phyloP scores from a whole-genome alignment of 2,329 filamentous ascomycete genomes.

The Arthroderma sp. region DNA sequence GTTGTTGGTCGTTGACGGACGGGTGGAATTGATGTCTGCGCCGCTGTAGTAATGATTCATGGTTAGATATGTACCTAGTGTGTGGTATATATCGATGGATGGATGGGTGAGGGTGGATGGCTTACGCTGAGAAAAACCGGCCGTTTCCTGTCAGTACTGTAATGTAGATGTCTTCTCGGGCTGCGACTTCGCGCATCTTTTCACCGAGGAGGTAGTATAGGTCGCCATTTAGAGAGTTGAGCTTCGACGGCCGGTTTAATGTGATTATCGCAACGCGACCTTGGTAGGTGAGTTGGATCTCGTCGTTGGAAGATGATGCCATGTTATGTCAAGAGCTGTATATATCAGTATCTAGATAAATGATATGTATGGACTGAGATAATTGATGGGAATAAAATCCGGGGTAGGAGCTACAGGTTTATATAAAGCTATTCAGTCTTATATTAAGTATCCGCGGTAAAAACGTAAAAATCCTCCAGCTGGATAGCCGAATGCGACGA shows the following conservation, averaged over 20 bases:
- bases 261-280: constrained; percentile 71
- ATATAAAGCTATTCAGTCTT: too few relatives aligned
- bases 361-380: neutral
- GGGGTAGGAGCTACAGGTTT: too few relatives aligned
- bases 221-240: constrained; percentile 62
- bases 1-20: constrained; percentile 26
- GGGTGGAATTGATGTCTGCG: constrained; percentile 56
- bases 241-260: constrained; percentile 71
- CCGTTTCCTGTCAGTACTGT: constrained; percentile 77
- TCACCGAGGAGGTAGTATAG: constrained; percentile 67
- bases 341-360: neutral
- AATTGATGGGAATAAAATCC: too few relatives aligned
- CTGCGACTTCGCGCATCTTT: constrained; percentile 63
- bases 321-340: neutral
- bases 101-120: neutral
- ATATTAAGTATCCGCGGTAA: too few relatives aligned
- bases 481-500: too few relatives aligned
- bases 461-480: too few relatives aligned
- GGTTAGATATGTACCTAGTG: neutral
- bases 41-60: constrained; percentile 41
- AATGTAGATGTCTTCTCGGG: constrained; percentile 65
- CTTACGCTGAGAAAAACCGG: constrained; percentile 74
- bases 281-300: constrained; percentile 48
- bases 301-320: constrained; percentile 14
- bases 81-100: neutral